Evolutionary conservation across 2,329 filamentous ascomycete species (phyloP).

Genomic region (Colletotrichum ledebouriae): DNA sequence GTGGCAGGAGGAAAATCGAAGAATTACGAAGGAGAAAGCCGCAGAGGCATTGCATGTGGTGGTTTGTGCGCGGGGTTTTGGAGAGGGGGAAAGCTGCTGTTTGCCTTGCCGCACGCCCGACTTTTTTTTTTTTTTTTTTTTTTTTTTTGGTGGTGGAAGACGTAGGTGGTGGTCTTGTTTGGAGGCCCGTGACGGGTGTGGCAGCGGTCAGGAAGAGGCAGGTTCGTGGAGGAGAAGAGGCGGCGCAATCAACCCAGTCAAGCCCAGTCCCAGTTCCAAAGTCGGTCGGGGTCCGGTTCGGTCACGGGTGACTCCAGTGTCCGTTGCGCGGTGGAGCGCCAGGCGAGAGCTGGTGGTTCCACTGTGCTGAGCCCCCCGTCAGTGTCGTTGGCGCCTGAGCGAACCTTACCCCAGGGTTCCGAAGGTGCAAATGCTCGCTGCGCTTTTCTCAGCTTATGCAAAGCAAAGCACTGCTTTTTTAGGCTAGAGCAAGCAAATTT

Average conservation of each 20-base stretch:
- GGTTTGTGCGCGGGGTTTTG: conserved; percentile 37
- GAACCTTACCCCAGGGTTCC: background rate
- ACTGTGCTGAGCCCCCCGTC: too few relatives aligned
- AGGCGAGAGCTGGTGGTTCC: conserved; percentile 16
- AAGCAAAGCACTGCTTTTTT: too few relatives aligned
- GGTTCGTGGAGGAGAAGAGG: conserved; percentile 25
- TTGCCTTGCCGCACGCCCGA: conserved; percentile 29
- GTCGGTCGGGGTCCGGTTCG: conserved; percentile 35
- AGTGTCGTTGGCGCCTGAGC: too few relatives aligned
- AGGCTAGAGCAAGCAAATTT: too few relatives aligned
- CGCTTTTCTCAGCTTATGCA: too few relatives aligned
- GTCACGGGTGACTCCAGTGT: conserved; percentile 33
- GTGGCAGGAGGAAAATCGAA: conserved; percentile 25
- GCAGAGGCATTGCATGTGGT: conserved; percentile 40
- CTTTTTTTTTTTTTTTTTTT: background rate
- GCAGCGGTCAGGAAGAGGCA: conserved; percentile 13
- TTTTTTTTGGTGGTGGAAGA: conserved; percentile 11
- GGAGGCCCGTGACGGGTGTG: conserved; percentile 14
- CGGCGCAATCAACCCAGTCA: too few relatives aligned
- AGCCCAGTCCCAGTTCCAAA: too few relatives aligned
- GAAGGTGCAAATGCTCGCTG: too few relatives aligned
- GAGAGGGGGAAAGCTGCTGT: conserved; percentile 37
- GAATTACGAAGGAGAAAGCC: conserved; percentile 29
- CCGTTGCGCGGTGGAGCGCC: conserved; percentile 16
- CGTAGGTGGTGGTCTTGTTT: conserved; percentile 11